These are phyloP conservation scores for Rubroboletus pulcherrimus DNA, from an alignment of 768 basidiomycete species.

Conservation along the genomic window DNA sequence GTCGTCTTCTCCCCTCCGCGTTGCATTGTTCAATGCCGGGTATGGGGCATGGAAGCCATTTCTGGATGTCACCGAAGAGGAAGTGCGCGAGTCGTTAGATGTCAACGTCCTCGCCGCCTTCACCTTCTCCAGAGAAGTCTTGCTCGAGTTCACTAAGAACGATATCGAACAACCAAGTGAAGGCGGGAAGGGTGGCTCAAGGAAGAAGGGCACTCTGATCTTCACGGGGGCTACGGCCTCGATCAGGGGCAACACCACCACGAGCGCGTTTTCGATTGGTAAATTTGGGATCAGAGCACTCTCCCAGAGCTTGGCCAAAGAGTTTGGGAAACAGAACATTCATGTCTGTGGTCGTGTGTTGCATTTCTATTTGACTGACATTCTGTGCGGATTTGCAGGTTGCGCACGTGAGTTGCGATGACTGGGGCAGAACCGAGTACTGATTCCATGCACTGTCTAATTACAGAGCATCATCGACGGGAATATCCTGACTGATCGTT, in stretches of 20 bases:
- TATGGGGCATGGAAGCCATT: slow-evolving; percentile 62
- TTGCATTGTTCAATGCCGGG: slow-evolving; percentile 62
- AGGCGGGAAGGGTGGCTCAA: slow-evolving; percentile 35
- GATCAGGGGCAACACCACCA: slow-evolving; percentile 55
- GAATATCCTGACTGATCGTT: slow-evolving; percentile 41
- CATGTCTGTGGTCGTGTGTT: slow-evolving; percentile 42
- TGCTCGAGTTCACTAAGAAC: slow-evolving; percentile 59
- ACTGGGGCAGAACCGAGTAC: background rate
- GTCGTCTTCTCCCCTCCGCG: slow-evolving; percentile 50
- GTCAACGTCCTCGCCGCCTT: slow-evolving; percentile 57
- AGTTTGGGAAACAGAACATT: slow-evolving; percentile 71
- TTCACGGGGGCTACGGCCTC: slow-evolving; percentile 75
- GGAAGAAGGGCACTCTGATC: slow-evolving; percentile 60
- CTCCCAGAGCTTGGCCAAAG: slow-evolving; percentile 69
- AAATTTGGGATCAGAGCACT: slow-evolving; percentile 63
- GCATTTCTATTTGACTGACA: background rate
- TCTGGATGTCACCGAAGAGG: slow-evolving; percentile 57
- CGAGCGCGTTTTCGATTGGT: slow-evolving; percentile 60
- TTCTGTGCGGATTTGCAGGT: slow-evolving; percentile 36
- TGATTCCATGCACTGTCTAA: background rate
- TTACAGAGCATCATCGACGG: slow-evolving; percentile 68
- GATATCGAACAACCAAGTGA: slow-evolving; percentile 39
- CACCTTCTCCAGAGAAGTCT: slow-evolving; percentile 58
- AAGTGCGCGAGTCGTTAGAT: slow-evolving; percentile 48
- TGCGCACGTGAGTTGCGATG: slow-evolving; percentile 52